Percentiles rank a stretch among this genome's conserved stretches.
These are phyloP conservation scores for Talaromyces proteolyticus DNA, from an alignment of 495 filamentous ascomycete species.

Conservation along the genomic window DNA sequence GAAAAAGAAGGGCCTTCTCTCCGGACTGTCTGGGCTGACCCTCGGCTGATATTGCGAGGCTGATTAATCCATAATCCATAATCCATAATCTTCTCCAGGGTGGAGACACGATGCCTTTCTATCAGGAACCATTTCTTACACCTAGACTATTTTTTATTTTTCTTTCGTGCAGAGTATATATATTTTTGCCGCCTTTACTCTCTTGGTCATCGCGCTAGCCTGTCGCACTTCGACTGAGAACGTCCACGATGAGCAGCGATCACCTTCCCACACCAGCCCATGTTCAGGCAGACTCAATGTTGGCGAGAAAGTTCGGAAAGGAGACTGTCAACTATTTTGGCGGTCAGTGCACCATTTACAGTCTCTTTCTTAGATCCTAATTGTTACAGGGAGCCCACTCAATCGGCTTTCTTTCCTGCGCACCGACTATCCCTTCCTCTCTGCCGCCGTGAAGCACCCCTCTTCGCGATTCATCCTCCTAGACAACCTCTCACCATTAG, in stretches of 20 bases:
- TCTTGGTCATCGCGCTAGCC: not conserved
- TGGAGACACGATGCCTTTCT: too few species aligned
- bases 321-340: constrained; percentile 96
- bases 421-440: constrained; percentile 71
- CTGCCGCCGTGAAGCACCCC: constrained; percentile 65
- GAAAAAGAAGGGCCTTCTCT: too few species aligned
- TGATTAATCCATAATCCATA: too few species aligned
- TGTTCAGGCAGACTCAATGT: constrained; percentile 70
- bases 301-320: constrained; percentile 80
- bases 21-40: too few species aligned
- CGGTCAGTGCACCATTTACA: constrained; percentile 32
- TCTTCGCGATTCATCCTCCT: constrained; percentile 69
- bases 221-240: not conserved
- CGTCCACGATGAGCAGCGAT: not conserved
- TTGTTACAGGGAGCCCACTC: constrained; percentile 65
- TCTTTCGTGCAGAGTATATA: too few species aligned
- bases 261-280: constrained; percentile 49
- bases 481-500: constrained; percentile 72
- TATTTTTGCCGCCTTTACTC: not conserved
- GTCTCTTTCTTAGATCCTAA: not conserved
- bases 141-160: too few species aligned
- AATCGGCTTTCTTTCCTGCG: constrained; percentile 86
- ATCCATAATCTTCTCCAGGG: too few species aligned
- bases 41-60: too few species aligned
- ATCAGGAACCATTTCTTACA: too few species aligned